Evolutionary conservation across 2,329 filamentous ascomycete genomes (phyloP), one percentile per base, ranked within the genome.

Genomic region (Neopestalotiopsis sp.): DNA sequence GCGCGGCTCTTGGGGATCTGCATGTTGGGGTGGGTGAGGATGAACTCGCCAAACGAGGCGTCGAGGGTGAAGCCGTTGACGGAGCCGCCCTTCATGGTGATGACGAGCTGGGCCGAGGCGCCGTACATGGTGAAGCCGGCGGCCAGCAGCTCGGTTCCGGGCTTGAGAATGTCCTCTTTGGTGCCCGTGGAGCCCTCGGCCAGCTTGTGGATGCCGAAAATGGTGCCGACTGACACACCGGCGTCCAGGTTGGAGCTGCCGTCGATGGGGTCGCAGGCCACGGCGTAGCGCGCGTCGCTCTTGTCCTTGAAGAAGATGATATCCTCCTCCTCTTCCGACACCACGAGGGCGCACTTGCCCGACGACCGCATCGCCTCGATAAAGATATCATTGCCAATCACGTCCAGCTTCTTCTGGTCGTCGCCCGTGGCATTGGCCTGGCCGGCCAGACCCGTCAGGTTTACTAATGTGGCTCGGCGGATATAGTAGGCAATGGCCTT

Each of bases 101-200:
- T 92, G 77, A 99, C 96, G 61, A 99, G 88, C 85, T 98, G 95
- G 4, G 96, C 91, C 3, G 95, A 98, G 74, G 96, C 96, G 78
- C 96, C 96, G 84, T 99, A 99, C 96, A 99, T 99, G 82, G 96
- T 99, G 88, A 99, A 99, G n/a, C 96, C 96, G 28, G 94, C 91
- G 45, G 96, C 95, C 24, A 98, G 89, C 73, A 98, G 89, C 82
- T 98, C 95, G 1, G 93, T 95, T 68, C 96, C 96, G 1, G 96
- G 93, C 81, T 91, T 91, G 70, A 98, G 88, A 70, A 99, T 89
- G 80, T 98, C 95, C 77, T 97, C 94, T 75, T 92, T 91, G 70
- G 88, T 91, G 73, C 92, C 93, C 70, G 84, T 86, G 14, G 92
- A 90, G 72, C 88, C 91, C 14, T 97, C 94, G 69, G 91, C 89